Evolutionary conservation across 1,139 yeast genomes (phyloP), one percentile per base, ranked within the genome.

Genomic region (Sugiyamaella pinicola): DNA sequence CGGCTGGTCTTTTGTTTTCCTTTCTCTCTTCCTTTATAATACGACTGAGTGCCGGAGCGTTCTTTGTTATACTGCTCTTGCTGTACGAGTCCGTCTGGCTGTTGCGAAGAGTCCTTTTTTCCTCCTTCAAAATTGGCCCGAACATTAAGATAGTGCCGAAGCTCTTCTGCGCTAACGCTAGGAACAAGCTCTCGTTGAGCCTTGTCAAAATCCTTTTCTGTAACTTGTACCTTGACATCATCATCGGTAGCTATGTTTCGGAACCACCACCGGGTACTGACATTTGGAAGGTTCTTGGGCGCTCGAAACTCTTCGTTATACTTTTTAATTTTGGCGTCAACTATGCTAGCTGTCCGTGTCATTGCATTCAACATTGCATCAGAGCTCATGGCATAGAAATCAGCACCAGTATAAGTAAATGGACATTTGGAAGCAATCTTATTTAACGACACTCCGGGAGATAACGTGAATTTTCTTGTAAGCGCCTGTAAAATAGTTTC

Each of bases 301-400:
- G 42, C 52, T 2, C 62, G 54, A 22, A 72, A 70, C 3, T 75
- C 78, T 3, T 68, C 63, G 62, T 88, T 89, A 64, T 77, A 82
- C 15, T 63, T 58, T 46, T 74, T 73, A 49, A 90, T 79, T 66
- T 85, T 86, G 2, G 61, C 66, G 64, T 93, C 98, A 10, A 87
- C 91, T 38, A 78, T 82, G 19, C 77, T 77, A 0, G 98, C 97
- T 0, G 85, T 84, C 62, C 97, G 75, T 1, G 93, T 86, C 96
- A 93, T 91, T 7, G 98, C 96, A 69, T 88, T 89, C 63, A 90
- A 76, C 95, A 91, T 88, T 0, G 97, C 87, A 69, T 93, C 98
- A 0, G 96, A 85, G 67, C 96, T 89, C 59, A 91, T 74, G 0
- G 99, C 99, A 69, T 93, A 93, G 70, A 93, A 91, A 69, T 93